Evolutionary conservation across 352 stramenopile species (phyloP), one percentile per base, ranked within the genome.

Genomic region (Pythium grandisporangium): DNA sequence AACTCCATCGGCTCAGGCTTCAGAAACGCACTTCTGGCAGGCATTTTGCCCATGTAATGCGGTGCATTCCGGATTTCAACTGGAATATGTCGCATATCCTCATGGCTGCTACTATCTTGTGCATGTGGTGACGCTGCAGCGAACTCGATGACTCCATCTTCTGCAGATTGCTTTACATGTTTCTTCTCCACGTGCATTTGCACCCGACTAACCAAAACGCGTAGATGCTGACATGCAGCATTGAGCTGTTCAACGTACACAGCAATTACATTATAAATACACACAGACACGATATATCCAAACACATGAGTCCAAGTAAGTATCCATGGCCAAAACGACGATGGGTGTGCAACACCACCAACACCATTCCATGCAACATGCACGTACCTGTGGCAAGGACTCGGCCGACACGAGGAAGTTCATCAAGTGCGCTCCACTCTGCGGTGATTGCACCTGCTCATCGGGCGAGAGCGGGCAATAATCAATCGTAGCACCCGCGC

Each of bases 391-490:
- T 7, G 53, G 55, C 23, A 43, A 55, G 1, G 63, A 65, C n/a
- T 63, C 58, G 1, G 58, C 71, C 2, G 65, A 64, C 13, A 84
- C 53, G 10, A 87, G 21, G 24, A 85, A 88, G 29, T 67, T 77
- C 62, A 85, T 74, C 17, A 66, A 49, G 51, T 63, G 81, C 12
- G 47, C 42, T 7, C 23, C 39, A 29, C 27, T 68, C 25, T 40
- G 41, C 1, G 54, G 55, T 14, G 45, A 62, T 27, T 62, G 52
- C 37, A 63, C 49, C 24, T 66, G 45, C n/a, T 84, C 71, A 5
- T 63, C 63, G 0, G 74, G 69, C 0, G 69, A 79, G 33, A 74
- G 45, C 4, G 74, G 66, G 10, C 74, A 87, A 39, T 84, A 84
- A 39, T 84, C 69, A 24, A 88, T 70, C 11, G 65, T 70, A 32